A percentile compares a stretch with the other conserved stretches of the same genome.
Evolutionary conservation across 306 rosid species (phyloP).

Genomic region (Bauhinia variegata): DNA sequence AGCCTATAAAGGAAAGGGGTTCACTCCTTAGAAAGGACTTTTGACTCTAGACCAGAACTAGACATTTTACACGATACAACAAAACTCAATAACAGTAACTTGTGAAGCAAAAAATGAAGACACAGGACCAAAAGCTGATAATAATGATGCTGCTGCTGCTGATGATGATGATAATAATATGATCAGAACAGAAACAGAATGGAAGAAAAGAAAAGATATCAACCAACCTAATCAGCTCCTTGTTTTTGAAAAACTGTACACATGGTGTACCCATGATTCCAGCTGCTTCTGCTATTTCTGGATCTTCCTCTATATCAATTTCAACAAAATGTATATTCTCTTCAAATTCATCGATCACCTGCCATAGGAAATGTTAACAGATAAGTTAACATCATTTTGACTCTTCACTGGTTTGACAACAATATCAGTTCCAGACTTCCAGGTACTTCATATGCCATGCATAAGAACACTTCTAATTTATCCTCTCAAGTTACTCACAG

Average conservation of each 20-base stretch:
- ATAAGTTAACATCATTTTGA: slow-evolving; percentile 5
- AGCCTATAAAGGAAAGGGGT: no score
- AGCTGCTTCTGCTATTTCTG: slow-evolving; percentile 92
- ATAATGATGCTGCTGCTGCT: no score
- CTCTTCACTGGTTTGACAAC: neutral
- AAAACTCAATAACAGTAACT: neutral
- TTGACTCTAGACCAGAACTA: no score
- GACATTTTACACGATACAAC: no score
- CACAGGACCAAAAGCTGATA: neutral
- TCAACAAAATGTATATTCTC: slow-evolving; percentile 88
- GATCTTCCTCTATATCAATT: slow-evolving; percentile 98
- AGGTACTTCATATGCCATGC: slow-evolving; percentile 2
- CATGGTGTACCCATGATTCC: slow-evolving; percentile 99
- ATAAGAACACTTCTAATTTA: slow-evolving; percentile 14
- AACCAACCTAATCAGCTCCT: slow-evolving; percentile 79
- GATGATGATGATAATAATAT: no score
- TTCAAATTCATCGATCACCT: slow-evolving; percentile 93
- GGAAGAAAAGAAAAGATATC: slow-evolving; percentile 23
- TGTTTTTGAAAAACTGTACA: slow-evolving; percentile 91
- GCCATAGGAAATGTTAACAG: slow-evolving; percentile 32
- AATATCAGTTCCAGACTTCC: neutral
- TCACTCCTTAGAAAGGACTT: no score
- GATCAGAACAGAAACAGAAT: no score
- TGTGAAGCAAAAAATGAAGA: slow-evolving; percentile 4
- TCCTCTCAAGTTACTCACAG: slow-evolving; percentile 8